Conservation (phyloP, 2,329 filamentous ascomycete species). For the Byssothecium circinans region DNA sequence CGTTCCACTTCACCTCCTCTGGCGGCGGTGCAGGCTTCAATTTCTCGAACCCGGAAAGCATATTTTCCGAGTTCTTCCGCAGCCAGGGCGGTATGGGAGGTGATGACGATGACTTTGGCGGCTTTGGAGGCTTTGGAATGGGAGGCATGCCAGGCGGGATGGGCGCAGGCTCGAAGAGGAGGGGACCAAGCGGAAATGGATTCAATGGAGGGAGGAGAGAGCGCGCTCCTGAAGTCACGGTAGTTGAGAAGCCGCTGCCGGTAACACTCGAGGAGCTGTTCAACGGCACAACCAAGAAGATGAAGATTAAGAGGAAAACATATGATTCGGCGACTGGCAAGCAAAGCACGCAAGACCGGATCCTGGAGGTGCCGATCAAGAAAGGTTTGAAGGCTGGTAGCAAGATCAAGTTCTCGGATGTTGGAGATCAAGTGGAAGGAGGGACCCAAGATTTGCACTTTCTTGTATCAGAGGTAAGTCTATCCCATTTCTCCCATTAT, state of each 20-base stretch:
- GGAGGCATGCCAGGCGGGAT: conserved; percentile 38
- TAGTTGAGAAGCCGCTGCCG: conserved; percentile 80
- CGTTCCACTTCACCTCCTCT: conserved; percentile 67
- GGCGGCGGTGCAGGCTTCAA: conserved; percentile 68
- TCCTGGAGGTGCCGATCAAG: conserved; percentile 94
- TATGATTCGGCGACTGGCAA: conserved; percentile 81
- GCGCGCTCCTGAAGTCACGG: conserved; percentile 80
- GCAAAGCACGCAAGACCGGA: conserved; percentile 82
- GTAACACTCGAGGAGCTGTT: conserved; percentile 87
- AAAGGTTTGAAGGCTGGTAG: conserved; percentile 92
- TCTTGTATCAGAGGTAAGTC: conserved; percentile 84
- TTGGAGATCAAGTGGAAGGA: conserved; percentile 97
- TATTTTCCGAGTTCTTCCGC: conserved; percentile 83
- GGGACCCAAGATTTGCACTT: conserved; percentile 95
- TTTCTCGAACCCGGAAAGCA: conserved; percentile 80
- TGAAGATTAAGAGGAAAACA: conserved; percentile 96
- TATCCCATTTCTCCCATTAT: not conserved
- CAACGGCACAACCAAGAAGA: conserved; percentile 87
- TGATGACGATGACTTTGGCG: conserved; percentile 55
- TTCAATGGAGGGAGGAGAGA: conserved; percentile 47
- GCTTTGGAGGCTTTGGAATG: conserved; percentile 45
- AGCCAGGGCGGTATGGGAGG: conserved; percentile 54
- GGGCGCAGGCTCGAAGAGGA: conserved; percentile 40
- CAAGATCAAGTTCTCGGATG: conserved; percentile 97
- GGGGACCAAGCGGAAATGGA: conserved; percentile 32